Evolutionary conservation across 2,329 filamentous ascomycete species (phyloP), one percentile per base, ranked within the genome.

Genomic region (Sordariomycetes sp.): DNA sequence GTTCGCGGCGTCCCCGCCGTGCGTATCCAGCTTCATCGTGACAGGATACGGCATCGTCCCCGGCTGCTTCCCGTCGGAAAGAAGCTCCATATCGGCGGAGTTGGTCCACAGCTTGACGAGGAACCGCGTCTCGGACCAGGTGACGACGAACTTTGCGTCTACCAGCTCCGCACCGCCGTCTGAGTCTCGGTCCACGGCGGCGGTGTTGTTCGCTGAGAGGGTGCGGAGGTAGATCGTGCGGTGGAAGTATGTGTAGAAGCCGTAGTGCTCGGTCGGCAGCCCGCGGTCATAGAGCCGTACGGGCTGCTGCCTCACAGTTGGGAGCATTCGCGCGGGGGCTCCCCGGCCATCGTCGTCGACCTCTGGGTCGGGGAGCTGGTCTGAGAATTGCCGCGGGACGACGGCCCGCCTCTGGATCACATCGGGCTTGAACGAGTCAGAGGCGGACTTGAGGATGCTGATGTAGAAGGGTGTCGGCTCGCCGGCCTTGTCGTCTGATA

Each of bases 191-290:
- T 75, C 70, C 2, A 75, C 68, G 54, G 71, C 66, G 8, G 66
- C 67, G n/a, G 72, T 66, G 15, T 66, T 65, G 17, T 66, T 60
- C 1, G 72, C 67, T 0, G 70, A 70, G 12, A 77, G 72, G 17
- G 82, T 84, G 63, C 84, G 82, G 60, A 95, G 76, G 73, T 92
- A 95, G 61, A 95, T 89, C 10, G 86, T 87, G 62, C 90, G 89
- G 70, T 90, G 85, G 69, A 88, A 97, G 74, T 96, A 95, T 0
- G 81, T 88, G 72, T 96, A 96, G 72, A 96, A 96, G 2, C 89
- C 90, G 69, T 95, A 96, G 70, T 96, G 90, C 68, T 97, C 92
- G 0, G 85, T 86, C 1, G 79, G 73, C 32, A 87, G 75, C 20
- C 87, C 90, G 22, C 90, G 87, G 68, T 97, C 89, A 68, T 85